phyloP scores from a whole-genome alignment of 129 eudicot genomes.

The Pittosporum tobira region DNA sequence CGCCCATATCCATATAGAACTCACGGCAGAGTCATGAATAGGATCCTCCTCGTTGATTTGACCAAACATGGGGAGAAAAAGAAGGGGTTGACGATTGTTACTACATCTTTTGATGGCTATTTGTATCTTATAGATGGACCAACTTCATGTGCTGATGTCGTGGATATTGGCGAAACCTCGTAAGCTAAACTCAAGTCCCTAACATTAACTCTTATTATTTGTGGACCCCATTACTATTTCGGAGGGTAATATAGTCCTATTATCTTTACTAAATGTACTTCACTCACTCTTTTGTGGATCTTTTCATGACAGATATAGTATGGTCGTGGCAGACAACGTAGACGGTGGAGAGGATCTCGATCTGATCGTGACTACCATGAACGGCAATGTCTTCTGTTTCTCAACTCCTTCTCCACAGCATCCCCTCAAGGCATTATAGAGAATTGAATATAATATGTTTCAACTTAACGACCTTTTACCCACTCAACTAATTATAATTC shows the following conservation, averaged over 20 bases:
- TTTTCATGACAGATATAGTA: slow-evolving; percentile 73
- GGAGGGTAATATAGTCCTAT: too few relatives aligned
- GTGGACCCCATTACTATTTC: too few relatives aligned
- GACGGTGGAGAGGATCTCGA: slow-evolving; percentile 99
- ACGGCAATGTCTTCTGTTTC: slow-evolving; percentile 97
- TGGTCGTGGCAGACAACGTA: slow-evolving; percentile 96
- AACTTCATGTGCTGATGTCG: slow-evolving; percentile 96
- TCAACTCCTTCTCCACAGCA: slow-evolving; percentile 92
- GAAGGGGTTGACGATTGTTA: slow-evolving; percentile 81
- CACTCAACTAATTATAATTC: not conserved
- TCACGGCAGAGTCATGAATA: slow-evolving; percentile 97
- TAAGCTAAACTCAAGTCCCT: slow-evolving; percentile 33
- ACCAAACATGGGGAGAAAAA: slow-evolving; percentile 79
- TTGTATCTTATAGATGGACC: slow-evolving; percentile 95
- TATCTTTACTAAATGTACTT: not conserved
- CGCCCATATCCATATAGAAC: slow-evolving; percentile 98
- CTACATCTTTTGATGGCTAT: slow-evolving; percentile 94
- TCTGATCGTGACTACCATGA: slow-evolving; percentile 95
- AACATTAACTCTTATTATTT: slow-evolving; percentile 5
- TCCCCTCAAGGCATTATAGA: slow-evolving; percentile 78
- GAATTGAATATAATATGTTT: slow-evolving; percentile 4
- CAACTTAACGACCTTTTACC: not conserved
- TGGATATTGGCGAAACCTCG: slow-evolving; percentile 99
- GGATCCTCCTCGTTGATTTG: slow-evolving; percentile 84
- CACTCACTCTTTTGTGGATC: not conserved